Percentiles rank a stretch among this genome's conserved stretches.
Conservation (phyloP, 2,329 filamentous ascomycete genomes). For the Aspergillus glaucus region DNA sequence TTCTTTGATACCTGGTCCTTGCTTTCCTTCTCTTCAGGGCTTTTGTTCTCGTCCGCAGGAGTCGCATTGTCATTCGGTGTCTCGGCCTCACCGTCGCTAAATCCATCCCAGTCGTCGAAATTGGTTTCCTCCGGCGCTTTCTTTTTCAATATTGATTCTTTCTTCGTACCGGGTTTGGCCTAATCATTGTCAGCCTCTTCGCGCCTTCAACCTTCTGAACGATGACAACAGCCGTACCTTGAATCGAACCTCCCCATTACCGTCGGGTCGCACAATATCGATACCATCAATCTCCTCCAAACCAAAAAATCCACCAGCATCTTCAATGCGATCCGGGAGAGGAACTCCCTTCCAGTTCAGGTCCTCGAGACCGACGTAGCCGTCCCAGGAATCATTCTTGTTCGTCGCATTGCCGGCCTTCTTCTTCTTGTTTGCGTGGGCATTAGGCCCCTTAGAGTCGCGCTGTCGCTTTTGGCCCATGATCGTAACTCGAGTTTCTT, state of each 20-base stretch:
- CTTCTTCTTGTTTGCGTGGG: constrained; percentile 32
- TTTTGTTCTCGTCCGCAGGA: constrained; percentile 4
- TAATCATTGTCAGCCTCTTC: constrained; percentile 12
- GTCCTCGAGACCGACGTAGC: constrained; percentile 41
- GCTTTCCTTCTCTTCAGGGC: constrained; percentile 9
- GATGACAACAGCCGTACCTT: constrained; percentile 26
- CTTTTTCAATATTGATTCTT: constrained; percentile 27
- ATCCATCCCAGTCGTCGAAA: constrained; percentile 59
- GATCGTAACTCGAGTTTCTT: neutral
- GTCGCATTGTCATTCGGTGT: constrained; percentile 6
- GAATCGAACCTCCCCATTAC: constrained; percentile 43
- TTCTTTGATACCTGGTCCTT: constrained; percentile 13
- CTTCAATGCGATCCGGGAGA: constrained; percentile 69
- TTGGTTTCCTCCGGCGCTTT: constrained; percentile 10
- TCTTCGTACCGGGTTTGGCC: constrained; percentile 29
- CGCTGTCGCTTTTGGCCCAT: constrained; percentile 35
- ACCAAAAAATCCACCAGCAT: constrained; percentile 90
- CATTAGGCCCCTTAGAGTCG: constrained; percentile 22
- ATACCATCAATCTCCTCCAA: constrained; percentile 90
- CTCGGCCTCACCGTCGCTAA: constrained; percentile 47
- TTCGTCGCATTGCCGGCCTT: constrained; percentile 15
- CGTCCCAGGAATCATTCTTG: constrained; percentile 18
- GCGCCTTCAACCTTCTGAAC: neutral
- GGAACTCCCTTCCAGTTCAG: constrained; percentile 59
- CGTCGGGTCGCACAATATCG: constrained; percentile 65